These are phyloP conservation scores for Naganishia onofrii DNA, from an alignment of 768 basidiomycete species.

Conservation along the genomic window DNA sequence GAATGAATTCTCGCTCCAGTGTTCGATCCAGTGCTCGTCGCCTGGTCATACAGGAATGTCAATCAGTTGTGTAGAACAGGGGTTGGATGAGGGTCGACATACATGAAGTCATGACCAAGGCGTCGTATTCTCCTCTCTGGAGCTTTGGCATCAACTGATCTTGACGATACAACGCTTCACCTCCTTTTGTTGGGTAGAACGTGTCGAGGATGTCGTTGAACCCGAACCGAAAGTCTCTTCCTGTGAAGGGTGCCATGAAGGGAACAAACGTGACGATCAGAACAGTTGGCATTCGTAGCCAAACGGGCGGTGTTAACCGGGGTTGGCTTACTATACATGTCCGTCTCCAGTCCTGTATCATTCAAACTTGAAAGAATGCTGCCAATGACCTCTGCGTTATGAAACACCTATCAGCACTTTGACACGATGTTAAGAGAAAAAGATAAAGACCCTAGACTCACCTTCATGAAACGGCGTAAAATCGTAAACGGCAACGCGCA, in stretches of 20 bases:
- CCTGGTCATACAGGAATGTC: too few relatives aligned
- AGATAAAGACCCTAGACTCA: neutral
- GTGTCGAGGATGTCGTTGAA: slow-evolving; percentile 15
- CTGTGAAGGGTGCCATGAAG: neutral
- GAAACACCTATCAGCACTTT: too few relatives aligned
- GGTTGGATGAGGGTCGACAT: neutral
- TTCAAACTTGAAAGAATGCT: slow-evolving; percentile 13
- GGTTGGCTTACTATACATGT: slow-evolving; percentile 13
- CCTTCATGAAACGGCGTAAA: slow-evolving; percentile 20
- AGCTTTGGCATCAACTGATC: neutral
- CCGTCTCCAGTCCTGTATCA: neutral
- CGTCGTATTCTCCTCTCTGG: slow-evolving; percentile 12
- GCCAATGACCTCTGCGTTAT: slow-evolving; percentile 13
- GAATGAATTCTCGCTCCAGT: neutral
- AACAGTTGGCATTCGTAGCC: too few relatives aligned
- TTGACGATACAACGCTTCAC: neutral
- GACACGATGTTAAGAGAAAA: neutral
- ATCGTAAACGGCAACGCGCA: slow-evolving; percentile 14
- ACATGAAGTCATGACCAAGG: slow-evolving; percentile 21
- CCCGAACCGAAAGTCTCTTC: slow-evolving; percentile 6
- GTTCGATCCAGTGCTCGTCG: slow-evolving; percentile 17
- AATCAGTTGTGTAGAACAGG: neutral
- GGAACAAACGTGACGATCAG: too few relatives aligned
- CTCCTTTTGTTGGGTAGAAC: slow-evolving; percentile 5
- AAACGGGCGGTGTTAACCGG: too few relatives aligned